Evolutionary conservation across 441 rosid species (phyloP).

Genomic region (Manihot esculenta): DNA sequence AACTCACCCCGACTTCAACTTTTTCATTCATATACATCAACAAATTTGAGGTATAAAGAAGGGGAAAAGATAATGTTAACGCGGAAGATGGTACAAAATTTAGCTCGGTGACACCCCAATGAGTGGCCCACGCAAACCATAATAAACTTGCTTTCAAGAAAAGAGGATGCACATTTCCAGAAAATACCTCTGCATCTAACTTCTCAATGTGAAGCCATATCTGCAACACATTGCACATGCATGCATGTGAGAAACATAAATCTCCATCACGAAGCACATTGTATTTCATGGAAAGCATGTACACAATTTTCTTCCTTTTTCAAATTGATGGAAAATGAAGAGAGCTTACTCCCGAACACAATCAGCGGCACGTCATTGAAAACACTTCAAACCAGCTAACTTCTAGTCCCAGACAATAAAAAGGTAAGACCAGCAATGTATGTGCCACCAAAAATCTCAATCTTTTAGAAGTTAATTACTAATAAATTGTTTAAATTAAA

Average conservation of each 20-base stretch:
- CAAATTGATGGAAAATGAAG: background rate
- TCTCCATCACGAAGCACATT: background rate
- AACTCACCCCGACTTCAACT: constrained; percentile 29
- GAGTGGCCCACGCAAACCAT: constrained; percentile 52
- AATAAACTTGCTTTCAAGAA: constrained; percentile 66
- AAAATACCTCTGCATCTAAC: constrained; percentile 66
- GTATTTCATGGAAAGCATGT: no score
- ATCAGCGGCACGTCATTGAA: no score
- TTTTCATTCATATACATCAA: constrained; percentile 8
- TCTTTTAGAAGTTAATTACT: no score
- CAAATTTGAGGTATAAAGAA: background rate
- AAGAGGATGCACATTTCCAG: constrained; percentile 75
- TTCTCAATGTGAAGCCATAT: constrained; percentile 87
- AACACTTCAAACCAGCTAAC: no score
- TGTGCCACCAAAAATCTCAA: no score
- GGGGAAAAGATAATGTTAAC: background rate
- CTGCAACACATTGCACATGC: constrained; percentile 35
- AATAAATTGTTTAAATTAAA: no score
- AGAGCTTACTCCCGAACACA: no score
- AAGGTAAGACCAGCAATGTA: no score
- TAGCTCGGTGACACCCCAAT: constrained; percentile 23
- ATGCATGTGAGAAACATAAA: constrained; percentile 20
- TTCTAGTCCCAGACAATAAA: no score
- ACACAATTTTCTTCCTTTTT: background rate
- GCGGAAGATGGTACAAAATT: background rate